phyloP scores from a whole-genome alignment of 306 rosid species.

The Benincasa hispida region DNA sequence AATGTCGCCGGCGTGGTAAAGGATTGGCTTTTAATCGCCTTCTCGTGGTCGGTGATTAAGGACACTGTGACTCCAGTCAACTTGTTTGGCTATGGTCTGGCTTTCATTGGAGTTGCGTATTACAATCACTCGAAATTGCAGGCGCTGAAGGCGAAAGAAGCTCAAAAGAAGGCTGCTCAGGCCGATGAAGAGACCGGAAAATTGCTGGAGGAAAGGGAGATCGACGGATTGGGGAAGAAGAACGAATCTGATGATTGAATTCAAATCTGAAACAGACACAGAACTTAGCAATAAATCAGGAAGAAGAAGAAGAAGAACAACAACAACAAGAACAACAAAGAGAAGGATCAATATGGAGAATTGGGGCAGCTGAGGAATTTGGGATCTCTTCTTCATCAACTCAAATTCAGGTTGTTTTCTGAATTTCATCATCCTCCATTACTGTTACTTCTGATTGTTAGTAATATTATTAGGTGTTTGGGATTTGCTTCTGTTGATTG shows the following conservation, averaged over 20 bases:
- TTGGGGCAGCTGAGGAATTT: constrained; percentile 10
- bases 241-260: constrained; percentile 33
- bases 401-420: constrained; percentile 28
- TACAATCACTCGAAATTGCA: constrained; percentile 74
- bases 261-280: not conserved
- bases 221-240: constrained; percentile 41
- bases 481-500: constrained; percentile 20
- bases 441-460: constrained; percentile 7
- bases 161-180: constrained; percentile 52
- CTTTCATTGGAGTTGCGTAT: constrained; percentile 71
- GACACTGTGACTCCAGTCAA: constrained; percentile 75
- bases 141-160: constrained; percentile 71
- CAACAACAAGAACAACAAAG: constrained; percentile 21
- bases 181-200: constrained; percentile 62
- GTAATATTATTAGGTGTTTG: constrained; percentile 28
- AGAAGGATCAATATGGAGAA: constrained; percentile 1
- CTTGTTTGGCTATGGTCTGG: constrained; percentile 70
- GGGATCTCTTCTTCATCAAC: constrained; percentile 13
- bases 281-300: constrained; percentile 3
- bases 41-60: constrained; percentile 83
- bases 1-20: constrained; percentile 88
- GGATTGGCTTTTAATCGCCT: constrained; percentile 78
- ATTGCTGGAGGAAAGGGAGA: constrained; percentile 58
- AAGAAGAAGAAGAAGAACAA: constrained; percentile 8
- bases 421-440: constrained; percentile 11